phyloP scores from a whole-genome alignment of 345 rosid genomes.

The Ricinus communis region DNA sequence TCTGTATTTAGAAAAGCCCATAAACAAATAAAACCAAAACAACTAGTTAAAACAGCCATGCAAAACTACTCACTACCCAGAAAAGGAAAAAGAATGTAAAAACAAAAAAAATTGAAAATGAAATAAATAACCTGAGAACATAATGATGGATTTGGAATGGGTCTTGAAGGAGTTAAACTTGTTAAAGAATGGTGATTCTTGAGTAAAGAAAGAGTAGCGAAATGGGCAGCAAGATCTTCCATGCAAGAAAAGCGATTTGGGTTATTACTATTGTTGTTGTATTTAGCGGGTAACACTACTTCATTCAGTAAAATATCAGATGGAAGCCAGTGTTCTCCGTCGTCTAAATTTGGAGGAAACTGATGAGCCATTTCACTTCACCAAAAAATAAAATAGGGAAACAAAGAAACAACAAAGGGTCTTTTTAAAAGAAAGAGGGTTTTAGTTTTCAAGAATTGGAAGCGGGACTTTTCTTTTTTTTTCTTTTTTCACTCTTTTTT shows the following conservation, averaged over 20 bases:
- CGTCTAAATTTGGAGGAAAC: conserved; percentile 39
- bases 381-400: neutral
- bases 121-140: too few relatives aligned
- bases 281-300: conserved; percentile 6
- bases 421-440: too few relatives aligned
- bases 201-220: conserved; percentile 32
- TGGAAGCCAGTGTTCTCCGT: conserved; percentile 41
- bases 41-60: conserved; percentile 18
- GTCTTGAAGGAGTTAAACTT: neutral
- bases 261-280: neutral
- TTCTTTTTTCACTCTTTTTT: too few relatives aligned
- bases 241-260: conserved; percentile 22
- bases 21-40: neutral
- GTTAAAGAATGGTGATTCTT: conserved; percentile 13
- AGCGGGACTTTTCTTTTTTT: conserved; percentile 11
- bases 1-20: conserved; percentile 5
- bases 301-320: conserved; percentile 34
- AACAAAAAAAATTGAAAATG: conserved; percentile 20
- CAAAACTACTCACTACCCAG: conserved; percentile 1
- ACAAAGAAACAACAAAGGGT: neutral
- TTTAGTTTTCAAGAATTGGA: neutral
- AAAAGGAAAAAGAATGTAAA: neutral
- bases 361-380: conserved; percentile 24
- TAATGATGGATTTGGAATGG: conserved; percentile 1
- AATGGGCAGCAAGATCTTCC: conserved; percentile 33